Evolutionary conservation across 23 red algal genomes (phyloP), one percentile per base, ranked within the genome.

Genomic region (Chondrus crispus): DNA sequence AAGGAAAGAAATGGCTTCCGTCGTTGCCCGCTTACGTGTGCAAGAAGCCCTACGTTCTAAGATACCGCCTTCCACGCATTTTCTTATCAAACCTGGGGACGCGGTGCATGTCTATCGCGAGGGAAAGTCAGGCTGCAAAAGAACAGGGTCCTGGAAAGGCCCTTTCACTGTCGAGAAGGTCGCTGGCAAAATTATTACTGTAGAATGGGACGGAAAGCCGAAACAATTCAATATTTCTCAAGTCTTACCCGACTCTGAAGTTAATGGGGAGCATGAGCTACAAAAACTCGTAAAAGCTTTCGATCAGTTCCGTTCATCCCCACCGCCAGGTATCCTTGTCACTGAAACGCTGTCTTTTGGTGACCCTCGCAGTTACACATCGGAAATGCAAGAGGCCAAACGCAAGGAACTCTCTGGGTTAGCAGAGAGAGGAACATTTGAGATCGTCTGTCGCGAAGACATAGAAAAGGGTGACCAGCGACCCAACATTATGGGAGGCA

Each of bases 401-500:
- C 13, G 12, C 14, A 80, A 80, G 33, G 74, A 80, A 30, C 49
- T 80, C n/a, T 14, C 49, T 19, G 74, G 74, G 13, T 18, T 80
- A 18, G 14, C 49, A 14, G 74, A 80, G 13, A 11, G 46, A 18
- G 19, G 41, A 13, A 30, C 41, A 19, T 80, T 46, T n/a, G 44
- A 80, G 33, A 39, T 80, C 10, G 74, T 80, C 14, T 36, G 49
- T 22, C 49, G 30, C 12, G 74, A 80, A 52, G 74, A 80, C 33
- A 26, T 86, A 13, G 36, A 35, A 37, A 40, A 40, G 4, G 39
- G 42, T 19, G 46, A 40, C 22, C 20, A 12, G 12, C 14, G 12
- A 16, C 24, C 66, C 12, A 86, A 86, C 57, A 86, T 86, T 70
- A 20, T 86, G 18, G 51, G 82, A 35, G 60, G 82, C 16, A n/a